These are phyloP conservation scores for Inonotus obliquus DNA, from an alignment of 1,284 basidiomycete species.

Conservation along the genomic window DNA sequence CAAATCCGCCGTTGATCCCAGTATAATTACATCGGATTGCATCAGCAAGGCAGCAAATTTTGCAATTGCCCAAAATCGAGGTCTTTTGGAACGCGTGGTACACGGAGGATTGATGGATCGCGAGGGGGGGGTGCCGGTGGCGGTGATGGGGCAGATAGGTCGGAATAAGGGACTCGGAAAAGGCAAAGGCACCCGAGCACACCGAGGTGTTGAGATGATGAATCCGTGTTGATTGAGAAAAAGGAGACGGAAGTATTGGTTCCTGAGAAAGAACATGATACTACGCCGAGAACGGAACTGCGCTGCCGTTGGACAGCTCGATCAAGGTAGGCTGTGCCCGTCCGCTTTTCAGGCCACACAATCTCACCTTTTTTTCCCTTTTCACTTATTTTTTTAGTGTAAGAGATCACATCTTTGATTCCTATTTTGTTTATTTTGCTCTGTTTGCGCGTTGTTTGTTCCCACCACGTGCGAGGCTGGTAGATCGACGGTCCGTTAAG, in stretches of 20 bases:
- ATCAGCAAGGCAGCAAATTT: neutral
- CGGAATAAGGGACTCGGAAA: neutral
- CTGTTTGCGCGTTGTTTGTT: neutral
- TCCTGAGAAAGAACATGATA: neutral
- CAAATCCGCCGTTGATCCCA: neutral
- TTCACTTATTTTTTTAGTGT: neutral
- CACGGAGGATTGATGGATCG: neutral
- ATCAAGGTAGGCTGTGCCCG: neutral
- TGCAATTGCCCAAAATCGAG: neutral
- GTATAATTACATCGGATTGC: neutral
- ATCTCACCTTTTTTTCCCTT: neutral
- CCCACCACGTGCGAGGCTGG: neutral
- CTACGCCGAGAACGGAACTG: constrained; percentile 1
- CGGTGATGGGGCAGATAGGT: neutral
- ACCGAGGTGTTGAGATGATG: neutral
- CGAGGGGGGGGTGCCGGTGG: neutral
- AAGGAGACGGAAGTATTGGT: neutral
- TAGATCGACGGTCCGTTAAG: constrained; percentile 2
- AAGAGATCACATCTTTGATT: neutral
- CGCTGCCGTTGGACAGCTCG: neutral
- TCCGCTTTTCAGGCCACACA: neutral
- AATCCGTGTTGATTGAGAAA: neutral
- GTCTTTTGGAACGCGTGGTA: neutral
- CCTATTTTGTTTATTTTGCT: neutral
- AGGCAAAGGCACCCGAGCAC: constrained; percentile 1